Conservation (phyloP, 805 yeast species). For the Starmerella scarabaei region DNA sequence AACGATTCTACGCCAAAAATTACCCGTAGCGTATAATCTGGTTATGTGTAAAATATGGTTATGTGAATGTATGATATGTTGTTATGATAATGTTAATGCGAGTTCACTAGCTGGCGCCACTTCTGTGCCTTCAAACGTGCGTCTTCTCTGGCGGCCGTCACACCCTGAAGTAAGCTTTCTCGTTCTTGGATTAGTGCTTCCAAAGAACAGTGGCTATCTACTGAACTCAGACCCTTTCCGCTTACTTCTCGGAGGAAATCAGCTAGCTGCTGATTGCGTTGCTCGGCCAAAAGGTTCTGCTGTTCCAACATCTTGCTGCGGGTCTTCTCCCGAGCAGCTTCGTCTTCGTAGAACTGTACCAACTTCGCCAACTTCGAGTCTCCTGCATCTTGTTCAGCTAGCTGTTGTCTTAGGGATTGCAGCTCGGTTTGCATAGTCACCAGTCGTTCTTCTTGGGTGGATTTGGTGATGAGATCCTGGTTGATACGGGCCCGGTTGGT, state of each 20-base stretch:
- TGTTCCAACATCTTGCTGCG: constrained; percentile 19
- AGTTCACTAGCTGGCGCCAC: too few relatives aligned
- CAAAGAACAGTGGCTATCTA: constrained; percentile 9
- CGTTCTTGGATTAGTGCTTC: constrained; percentile 10
- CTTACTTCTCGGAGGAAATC: constrained; percentile 21
- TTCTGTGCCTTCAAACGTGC: neutral
- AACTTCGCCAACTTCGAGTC: constrained; percentile 18
- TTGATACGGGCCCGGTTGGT: constrained; percentile 47
- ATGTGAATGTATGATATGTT: too few relatives aligned
- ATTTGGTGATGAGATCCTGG: constrained; percentile 31
- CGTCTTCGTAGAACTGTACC: constrained; percentile 25
- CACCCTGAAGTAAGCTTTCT: constrained; percentile 5
- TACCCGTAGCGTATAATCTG: too few relatives aligned
- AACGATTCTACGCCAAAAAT: too few relatives aligned
- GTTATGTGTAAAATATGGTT: too few relatives aligned
- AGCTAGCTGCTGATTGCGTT: constrained; percentile 19
- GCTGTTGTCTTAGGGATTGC: constrained; percentile 25
- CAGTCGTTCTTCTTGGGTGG: constrained; percentile 30
- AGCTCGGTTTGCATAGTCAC: constrained; percentile 32
- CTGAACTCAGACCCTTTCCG: constrained; percentile 16
- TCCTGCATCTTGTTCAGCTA: constrained; percentile 18
- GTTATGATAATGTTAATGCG: too few relatives aligned
- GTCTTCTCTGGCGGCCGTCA: neutral
- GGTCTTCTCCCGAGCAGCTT: constrained; percentile 22
- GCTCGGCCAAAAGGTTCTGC: constrained; percentile 18